phyloP scores from a whole-genome alignment of 768 basidiomycete species.

The Rhodocollybia butyracea region DNA sequence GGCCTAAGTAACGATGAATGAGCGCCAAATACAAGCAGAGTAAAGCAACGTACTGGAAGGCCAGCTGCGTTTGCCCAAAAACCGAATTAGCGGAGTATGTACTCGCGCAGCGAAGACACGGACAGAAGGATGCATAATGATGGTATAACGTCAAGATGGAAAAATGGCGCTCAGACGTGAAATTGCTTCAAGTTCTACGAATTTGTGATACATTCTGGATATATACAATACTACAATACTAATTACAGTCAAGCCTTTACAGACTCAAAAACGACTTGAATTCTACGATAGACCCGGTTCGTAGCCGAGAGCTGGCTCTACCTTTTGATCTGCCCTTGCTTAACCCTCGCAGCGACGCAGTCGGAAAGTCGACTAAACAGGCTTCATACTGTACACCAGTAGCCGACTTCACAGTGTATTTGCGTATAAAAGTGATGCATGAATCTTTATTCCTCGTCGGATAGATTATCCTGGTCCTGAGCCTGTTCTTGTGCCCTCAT shows the following conservation, averaged over 20 bases:
- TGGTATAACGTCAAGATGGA: background rate
- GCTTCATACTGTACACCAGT: no score
- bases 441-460: slow-evolving; percentile 52
- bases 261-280: no score
- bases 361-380: no score
- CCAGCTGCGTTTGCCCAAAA: slow-evolving; percentile 56
- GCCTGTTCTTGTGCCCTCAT: slow-evolving; percentile 74
- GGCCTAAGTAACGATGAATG: slow-evolving; percentile 14
- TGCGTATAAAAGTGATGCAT: background rate
- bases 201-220: no score
- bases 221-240: no score
- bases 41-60: slow-evolving; percentile 35
- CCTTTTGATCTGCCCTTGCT: no score
- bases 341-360: no score
- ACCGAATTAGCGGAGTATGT: slow-evolving; percentile 61
- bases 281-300: no score
- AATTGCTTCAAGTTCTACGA: no score
- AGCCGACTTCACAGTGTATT: no score
- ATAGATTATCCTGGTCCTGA: slow-evolving; percentile 46
- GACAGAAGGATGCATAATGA: slow-evolving; percentile 29
- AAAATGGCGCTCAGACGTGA: background rate
- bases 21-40: background rate
- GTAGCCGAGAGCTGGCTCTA: no score
- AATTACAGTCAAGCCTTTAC: no score
- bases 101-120: slow-evolving; percentile 35